Conservation (phyloP, 1,284 basidiomycete species). For the Cryptococcus hybrid region DNA sequence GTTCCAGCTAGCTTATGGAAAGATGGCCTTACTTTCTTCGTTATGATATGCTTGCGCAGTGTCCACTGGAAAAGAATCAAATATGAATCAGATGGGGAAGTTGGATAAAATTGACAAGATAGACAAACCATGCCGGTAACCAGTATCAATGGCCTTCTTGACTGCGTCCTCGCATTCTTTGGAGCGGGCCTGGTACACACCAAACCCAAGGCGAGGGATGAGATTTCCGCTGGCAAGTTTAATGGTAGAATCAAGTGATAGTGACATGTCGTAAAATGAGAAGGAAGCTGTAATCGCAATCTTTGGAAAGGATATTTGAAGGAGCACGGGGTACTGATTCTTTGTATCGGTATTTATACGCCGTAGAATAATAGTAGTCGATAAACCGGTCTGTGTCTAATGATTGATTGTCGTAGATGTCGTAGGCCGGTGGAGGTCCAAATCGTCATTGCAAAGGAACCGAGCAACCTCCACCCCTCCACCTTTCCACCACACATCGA, state of each 20-base stretch:
- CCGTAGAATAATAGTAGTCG: no score
- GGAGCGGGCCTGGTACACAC: constrained; percentile 66
- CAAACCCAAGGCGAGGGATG: constrained; percentile 74
- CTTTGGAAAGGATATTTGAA: neutral
- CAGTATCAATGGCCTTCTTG: constrained; percentile 64
- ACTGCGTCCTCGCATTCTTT: constrained; percentile 58
- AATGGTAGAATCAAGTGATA: constrained; percentile 1
- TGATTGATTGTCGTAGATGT: no score
- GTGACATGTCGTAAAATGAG: neutral
- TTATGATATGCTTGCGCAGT: constrained; percentile 25
- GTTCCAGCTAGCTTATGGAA: neutral
- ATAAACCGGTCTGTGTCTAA: no score
- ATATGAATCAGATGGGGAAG: constrained; percentile 4
- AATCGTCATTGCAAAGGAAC: no score
- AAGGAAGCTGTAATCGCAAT: neutral
- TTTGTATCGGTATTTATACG: no score
- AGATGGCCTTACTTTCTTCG: constrained; percentile 6
- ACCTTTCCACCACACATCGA: no score
- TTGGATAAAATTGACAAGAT: constrained; percentile 31
- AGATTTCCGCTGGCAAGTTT: constrained; percentile 3
- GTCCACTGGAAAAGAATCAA: neutral
- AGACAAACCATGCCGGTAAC: constrained; percentile 56
- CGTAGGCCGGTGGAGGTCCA: no score
- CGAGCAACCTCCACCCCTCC: no score
- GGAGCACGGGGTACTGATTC: neutral